Conservation (phyloP, 116 monocot genomes). For the Cymodocea nodosa region DNA sequence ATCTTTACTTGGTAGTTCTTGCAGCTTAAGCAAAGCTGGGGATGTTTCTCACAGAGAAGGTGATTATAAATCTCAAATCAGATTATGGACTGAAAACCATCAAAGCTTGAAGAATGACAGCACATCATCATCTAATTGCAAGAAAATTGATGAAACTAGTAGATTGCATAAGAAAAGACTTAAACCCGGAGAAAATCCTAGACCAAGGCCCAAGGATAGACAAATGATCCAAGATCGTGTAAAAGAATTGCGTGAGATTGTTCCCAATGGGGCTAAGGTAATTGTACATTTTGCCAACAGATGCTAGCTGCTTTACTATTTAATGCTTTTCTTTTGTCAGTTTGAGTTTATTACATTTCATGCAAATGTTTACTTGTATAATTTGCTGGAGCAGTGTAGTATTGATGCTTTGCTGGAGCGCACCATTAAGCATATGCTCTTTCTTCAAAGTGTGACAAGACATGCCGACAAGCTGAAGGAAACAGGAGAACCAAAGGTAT, state of each 20-base stretch:
- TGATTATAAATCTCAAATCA: conserved; percentile 42
- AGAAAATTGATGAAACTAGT: conserved; percentile 30
- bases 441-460: conserved; percentile 81
- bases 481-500: conserved; percentile 71
- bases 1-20: conserved; percentile 23
- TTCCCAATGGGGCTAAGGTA: conserved; percentile 95
- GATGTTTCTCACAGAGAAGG: conserved; percentile 21
- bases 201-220: conserved; percentile 91
- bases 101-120: conserved; percentile 24
- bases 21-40: conserved; percentile 18
- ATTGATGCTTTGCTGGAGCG: conserved; percentile 77
- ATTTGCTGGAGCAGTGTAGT: conserved; percentile 45
- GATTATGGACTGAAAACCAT: conserved; percentile 41
- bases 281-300: neutral
- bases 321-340: neutral
- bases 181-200: conserved; percentile 70
- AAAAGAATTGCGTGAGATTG: conserved; percentile 89
- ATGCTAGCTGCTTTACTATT: neutral
- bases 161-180: conserved; percentile 60
- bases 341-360: neutral
- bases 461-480: conserved; percentile 76
- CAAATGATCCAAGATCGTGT: conserved; percentile 97
- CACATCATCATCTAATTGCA: conserved; percentile 25
- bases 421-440: conserved; percentile 87
- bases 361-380: neutral